phyloP scores from a whole-genome alignment of 331 rosid species.

The Pyracantha coccinea region DNA sequence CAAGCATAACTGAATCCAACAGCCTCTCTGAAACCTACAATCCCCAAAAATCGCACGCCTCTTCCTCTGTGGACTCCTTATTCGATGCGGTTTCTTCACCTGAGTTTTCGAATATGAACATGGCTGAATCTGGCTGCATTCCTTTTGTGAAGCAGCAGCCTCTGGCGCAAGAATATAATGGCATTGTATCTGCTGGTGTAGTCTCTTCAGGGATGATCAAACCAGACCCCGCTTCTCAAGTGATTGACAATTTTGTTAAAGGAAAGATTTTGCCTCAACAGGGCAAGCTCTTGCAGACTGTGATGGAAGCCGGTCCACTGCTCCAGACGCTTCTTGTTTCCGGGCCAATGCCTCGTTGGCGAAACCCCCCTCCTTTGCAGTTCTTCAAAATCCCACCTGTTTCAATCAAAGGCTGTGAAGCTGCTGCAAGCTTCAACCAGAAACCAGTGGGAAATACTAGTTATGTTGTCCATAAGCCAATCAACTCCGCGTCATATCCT shows the following conservation, averaged over 20 bases:
- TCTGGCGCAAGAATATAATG: slow-evolving; percentile 17
- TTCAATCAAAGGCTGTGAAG: slow-evolving; percentile 30
- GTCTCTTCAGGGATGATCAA: slow-evolving; percentile 18
- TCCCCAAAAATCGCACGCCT: slow-evolving; percentile 35
- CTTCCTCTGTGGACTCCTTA: slow-evolving; percentile 64
- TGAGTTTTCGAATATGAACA: slow-evolving; percentile 48
- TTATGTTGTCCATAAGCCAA: slow-evolving; percentile 5
- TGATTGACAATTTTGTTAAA: slow-evolving; percentile 40
- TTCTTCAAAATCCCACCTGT: slow-evolving; percentile 55
- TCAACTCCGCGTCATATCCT: slow-evolving; percentile 11
- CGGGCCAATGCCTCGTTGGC: slow-evolving; percentile 84
- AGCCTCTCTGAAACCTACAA: slow-evolving; percentile 51
- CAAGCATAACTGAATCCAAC: slow-evolving; percentile 78
- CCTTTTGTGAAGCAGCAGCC: slow-evolving; percentile 17
- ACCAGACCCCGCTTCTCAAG: slow-evolving; percentile 27
- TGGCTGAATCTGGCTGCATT: slow-evolving; percentile 31
- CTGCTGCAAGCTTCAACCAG: neutral
- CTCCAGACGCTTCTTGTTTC: slow-evolving; percentile 62
- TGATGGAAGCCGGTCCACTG: slow-evolving; percentile 70
- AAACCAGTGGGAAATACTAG: slow-evolving; percentile 10
- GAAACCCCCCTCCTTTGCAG: slow-evolving; percentile 67
- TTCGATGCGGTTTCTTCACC: slow-evolving; percentile 65
- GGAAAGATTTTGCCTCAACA: slow-evolving; percentile 55
- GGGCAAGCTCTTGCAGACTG: slow-evolving; percentile 64
- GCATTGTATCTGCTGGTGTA: neutral